Conservation (phyloP, 768 basidiomycete genomes). For the Asterophora lycoperdoides region DNA sequence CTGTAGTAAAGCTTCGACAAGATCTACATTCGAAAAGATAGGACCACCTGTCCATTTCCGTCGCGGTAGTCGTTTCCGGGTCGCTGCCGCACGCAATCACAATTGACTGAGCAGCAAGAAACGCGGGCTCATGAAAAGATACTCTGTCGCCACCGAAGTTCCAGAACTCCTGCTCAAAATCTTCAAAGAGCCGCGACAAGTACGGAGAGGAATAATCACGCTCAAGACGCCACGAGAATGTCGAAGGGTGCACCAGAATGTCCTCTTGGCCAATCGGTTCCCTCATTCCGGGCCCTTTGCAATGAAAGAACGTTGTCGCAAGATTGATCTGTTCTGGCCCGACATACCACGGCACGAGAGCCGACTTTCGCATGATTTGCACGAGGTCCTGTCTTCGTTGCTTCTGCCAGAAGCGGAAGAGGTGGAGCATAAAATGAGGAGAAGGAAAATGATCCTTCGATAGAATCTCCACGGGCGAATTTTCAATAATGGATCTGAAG, state of each 20-base stretch:
- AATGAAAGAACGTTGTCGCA: constrained; percentile 24
- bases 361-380: constrained; percentile 17
- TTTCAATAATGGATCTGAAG: constrained; percentile 19
- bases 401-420: constrained; percentile 14
- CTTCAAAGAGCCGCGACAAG: constrained; percentile 18
- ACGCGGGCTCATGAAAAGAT: constrained; percentile 18
- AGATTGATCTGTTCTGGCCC: constrained; percentile 17
- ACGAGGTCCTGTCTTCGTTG: constrained; percentile 13
- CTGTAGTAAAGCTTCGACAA: constrained; percentile 13
- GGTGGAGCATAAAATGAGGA: constrained; percentile 8
- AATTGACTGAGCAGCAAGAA: constrained; percentile 14
- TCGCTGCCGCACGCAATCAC: constrained; percentile 19
- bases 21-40: constrained; percentile 24
- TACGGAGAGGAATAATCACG: constrained; percentile 6
- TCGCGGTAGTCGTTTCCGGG: constrained; percentile 19
- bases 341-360: background rate
- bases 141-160: constrained; percentile 17
- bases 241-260: constrained; percentile 15
- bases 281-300: constrained; percentile 11
- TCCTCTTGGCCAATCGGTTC: constrained; percentile 19
- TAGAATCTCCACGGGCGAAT: constrained; percentile 12
- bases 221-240: constrained; percentile 12
- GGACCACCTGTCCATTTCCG: constrained; percentile 21
- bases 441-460: constrained; percentile 15
- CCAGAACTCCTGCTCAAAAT: constrained; percentile 21